Evolutionary conservation across 2,329 filamentous ascomycete species (phyloP).

Genomic region (Ilyonectria robusta): DNA sequence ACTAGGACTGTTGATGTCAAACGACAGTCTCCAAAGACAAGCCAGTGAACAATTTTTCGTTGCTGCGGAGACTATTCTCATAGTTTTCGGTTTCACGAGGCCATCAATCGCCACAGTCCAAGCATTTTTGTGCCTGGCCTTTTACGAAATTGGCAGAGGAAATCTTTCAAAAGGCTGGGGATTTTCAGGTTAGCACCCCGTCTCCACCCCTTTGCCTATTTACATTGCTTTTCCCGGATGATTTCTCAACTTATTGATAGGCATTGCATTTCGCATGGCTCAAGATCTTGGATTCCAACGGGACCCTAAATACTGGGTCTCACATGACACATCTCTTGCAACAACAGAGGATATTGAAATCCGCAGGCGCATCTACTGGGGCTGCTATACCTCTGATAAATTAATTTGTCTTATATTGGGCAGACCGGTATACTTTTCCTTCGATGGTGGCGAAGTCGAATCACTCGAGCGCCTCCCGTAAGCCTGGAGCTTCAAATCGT

Average conservation of each 20-base stretch:
- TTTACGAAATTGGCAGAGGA: conserved; percentile 47
- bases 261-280: conserved; percentile 50
- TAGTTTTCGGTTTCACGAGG: conserved; percentile 41
- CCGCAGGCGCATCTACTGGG: conserved; percentile 49
- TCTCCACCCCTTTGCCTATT: background rate
- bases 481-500: background rate
- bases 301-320: conserved; percentile 22
- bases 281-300: conserved; percentile 44
- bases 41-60: conserved; percentile 39
- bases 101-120: conserved; percentile 45
- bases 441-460: conserved; percentile 32
- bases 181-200: conserved; percentile 40
- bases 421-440: conserved; percentile 31
- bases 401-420: conserved; percentile 40
- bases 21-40: conserved; percentile 22
- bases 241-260: conserved; percentile 18
- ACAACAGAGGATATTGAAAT: conserved; percentile 46
- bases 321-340: conserved; percentile 36
- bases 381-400: conserved; percentile 49
- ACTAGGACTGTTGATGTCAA: conserved; percentile 37
- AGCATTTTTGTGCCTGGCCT: conserved; percentile 46
- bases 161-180: conserved; percentile 49
- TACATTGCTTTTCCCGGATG: background rate
- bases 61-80: conserved; percentile 46
- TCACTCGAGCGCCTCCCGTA: conserved; percentile 15